phyloP scores from a whole-genome alignment of 306 rosid species.

The Mimosa bimucronata region DNA sequence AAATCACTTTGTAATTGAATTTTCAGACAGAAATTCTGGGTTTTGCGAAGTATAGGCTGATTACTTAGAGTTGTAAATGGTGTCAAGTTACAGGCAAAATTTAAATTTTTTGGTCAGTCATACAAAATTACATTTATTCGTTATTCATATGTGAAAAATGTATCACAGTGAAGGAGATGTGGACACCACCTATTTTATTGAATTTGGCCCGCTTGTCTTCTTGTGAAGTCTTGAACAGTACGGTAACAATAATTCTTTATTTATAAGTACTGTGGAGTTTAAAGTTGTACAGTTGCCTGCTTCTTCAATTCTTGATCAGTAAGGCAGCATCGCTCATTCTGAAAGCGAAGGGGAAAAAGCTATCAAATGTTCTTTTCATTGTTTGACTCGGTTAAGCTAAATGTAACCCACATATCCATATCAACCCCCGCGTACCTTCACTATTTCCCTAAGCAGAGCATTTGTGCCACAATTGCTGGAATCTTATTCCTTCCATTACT shows the following conservation, averaged over 20 bases:
- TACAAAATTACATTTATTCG: slow-evolving; percentile 42
- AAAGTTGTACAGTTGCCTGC: slow-evolving; percentile 2
- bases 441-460: background rate
- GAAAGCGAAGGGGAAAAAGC: background rate
- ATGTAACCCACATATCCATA: slow-evolving; percentile 28
- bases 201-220: slow-evolving; percentile 12
- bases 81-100: slow-evolving; percentile 34
- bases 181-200: slow-evolving; percentile 7
- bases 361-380: slow-evolving; percentile 20
- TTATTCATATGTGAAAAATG: slow-evolving; percentile 9
- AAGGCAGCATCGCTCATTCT: slow-evolving; percentile 23
- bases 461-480: slow-evolving; percentile 27
- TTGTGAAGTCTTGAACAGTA: slow-evolving; percentile 22
- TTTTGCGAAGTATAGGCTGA: slow-evolving; percentile 33
- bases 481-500: slow-evolving; percentile 31
- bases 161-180: slow-evolving; percentile 19
- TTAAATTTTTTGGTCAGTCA: slow-evolving; percentile 15
- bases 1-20: slow-evolving; percentile 11
- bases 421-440: background rate
- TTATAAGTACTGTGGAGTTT: slow-evolving; percentile 6
- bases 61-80: slow-evolving; percentile 51
- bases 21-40: slow-evolving; percentile 7
- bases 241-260: slow-evolving; percentile 26
- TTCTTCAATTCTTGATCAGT: slow-evolving; percentile 15
- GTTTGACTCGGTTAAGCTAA: slow-evolving; percentile 2